Conservation (phyloP, 306 rosid genomes). For the Trifolium subterraneum region DNA sequence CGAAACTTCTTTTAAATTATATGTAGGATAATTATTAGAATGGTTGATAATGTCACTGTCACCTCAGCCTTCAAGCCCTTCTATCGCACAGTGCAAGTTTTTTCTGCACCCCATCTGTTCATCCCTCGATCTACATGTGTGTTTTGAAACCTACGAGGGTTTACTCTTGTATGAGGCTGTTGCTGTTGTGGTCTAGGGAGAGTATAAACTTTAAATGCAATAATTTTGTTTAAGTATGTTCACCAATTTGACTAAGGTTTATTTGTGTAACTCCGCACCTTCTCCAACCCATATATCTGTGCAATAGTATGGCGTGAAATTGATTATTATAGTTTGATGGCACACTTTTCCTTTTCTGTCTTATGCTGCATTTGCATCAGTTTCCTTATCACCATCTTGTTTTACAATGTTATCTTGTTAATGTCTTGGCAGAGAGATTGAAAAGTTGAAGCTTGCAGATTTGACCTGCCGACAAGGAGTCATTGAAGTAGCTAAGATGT, state of each 20-base stretch:
- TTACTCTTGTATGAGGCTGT: not conserved
- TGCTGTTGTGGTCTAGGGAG: not conserved
- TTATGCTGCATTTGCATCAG: slow-evolving; percentile 5
- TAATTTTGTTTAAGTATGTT: not conserved
- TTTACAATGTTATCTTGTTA: slow-evolving; percentile 13
- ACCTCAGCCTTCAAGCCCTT: not conserved
- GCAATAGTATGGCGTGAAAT: slow-evolving; percentile 7
- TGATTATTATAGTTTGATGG: not conserved
- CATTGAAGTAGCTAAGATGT: slow-evolving; percentile 98
- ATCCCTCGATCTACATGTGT: not conserved
- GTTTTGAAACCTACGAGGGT: not conserved
- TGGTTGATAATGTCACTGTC: not conserved
- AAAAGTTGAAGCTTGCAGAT: slow-evolving; percentile 85
- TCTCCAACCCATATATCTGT: not conserved
- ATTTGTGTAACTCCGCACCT: not conserved
- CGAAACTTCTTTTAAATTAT: not conserved
- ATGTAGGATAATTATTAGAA: slow-evolving; percentile 6
- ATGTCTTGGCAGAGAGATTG: slow-evolving; percentile 79
- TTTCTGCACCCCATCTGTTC: not conserved
- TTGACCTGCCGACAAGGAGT: slow-evolving; percentile 95
- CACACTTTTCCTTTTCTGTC: not conserved
- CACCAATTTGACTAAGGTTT: not conserved
- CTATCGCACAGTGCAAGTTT: not conserved
- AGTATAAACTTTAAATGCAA: not conserved
- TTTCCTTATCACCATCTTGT: not conserved